These are phyloP conservation scores for Gyrodon tennesseensis DNA, from an alignment of 1,284 basidiomycete genomes.

Conservation along the genomic window DNA sequence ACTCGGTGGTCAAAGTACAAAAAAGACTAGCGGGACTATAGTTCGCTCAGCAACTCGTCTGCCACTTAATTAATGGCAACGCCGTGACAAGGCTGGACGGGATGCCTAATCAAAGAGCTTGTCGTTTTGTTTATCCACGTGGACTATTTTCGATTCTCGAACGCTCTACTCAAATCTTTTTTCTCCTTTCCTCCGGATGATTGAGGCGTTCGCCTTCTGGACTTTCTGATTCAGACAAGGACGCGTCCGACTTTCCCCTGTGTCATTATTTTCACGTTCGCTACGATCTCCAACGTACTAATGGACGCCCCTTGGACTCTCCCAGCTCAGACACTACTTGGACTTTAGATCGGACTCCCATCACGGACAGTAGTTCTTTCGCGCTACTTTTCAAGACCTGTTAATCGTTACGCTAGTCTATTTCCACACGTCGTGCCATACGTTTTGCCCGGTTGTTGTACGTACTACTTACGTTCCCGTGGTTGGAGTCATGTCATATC, in stretches of 20 bases:
- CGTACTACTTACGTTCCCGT: conserved; percentile 11
- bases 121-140: conserved; percentile 4
- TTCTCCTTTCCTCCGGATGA: conserved; percentile 15
- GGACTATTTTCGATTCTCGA: conserved; percentile 31
- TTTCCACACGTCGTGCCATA: conserved; percentile 37
- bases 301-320: conserved; percentile 32
- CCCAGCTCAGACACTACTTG: conserved; percentile 27
- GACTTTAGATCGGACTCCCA: conserved; percentile 38
- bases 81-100: neutral
- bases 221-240: conserved; percentile 19
- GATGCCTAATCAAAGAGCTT: conserved; percentile 6
- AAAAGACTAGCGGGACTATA: conserved; percentile 49
- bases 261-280: conserved; percentile 23
- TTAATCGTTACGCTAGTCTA: conserved; percentile 40
- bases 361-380: conserved; percentile 25
- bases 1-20: conserved; percentile 49
- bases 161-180: conserved; percentile 14
- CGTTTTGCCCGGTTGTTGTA: conserved; percentile 20
- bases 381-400: conserved; percentile 26
- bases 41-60: conserved; percentile 14
- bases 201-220: conserved; percentile 18
- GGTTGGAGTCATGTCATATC: conserved; percentile 4
- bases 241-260: conserved; percentile 21
- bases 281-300: conserved; percentile 31
- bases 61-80: conserved; percentile 12